phyloP scores from a whole-genome alignment of 805 yeast species.

The Cyberlindnera sargentensis region DNA sequence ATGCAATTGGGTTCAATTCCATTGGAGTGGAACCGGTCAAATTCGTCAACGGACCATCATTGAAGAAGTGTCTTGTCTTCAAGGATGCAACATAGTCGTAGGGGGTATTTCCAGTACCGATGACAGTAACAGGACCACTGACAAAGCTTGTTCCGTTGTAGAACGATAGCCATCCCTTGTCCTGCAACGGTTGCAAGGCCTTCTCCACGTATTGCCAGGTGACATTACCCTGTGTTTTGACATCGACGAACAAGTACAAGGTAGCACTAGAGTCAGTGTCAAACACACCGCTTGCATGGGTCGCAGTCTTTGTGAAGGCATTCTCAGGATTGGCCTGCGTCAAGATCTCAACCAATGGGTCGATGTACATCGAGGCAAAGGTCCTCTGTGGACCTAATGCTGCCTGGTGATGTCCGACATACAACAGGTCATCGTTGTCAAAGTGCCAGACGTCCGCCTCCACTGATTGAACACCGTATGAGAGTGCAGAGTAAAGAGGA shows the following conservation, averaged over 20 bases:
- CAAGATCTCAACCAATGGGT: constrained; percentile 44
- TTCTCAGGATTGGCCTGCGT: constrained; percentile 36
- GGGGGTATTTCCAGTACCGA: constrained; percentile 69
- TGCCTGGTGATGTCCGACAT: constrained; percentile 58
- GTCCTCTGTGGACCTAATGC: constrained; percentile 42
- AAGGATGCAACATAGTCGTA: constrained; percentile 25
- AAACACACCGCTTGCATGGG: constrained; percentile 33
- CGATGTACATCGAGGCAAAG: constrained; percentile 45
- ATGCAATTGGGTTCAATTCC: constrained; percentile 31
- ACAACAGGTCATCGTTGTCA: constrained; percentile 31
- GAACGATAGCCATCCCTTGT: constrained; percentile 43
- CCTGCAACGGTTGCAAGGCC: constrained; percentile 45
- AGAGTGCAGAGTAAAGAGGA: constrained; percentile 52
- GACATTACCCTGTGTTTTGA: constrained; percentile 42
- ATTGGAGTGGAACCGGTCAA: constrained; percentile 17
- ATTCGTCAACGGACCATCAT: constrained; percentile 43
- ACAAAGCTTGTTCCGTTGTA: constrained; percentile 30
- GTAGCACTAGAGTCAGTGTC: constrained; percentile 42
- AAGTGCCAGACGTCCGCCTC: constrained; percentile 62
- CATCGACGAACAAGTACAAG: constrained; percentile 57
- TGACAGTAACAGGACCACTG: constrained; percentile 53
- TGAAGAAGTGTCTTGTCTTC: constrained; percentile 34
- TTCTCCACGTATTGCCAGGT: constrained; percentile 44
- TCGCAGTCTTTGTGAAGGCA: constrained; percentile 9
- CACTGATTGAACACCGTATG: constrained; percentile 48